Evolutionary conservation across 164 flowering plant species (phyloP).

Genomic region (Vitis labrusca): DNA sequence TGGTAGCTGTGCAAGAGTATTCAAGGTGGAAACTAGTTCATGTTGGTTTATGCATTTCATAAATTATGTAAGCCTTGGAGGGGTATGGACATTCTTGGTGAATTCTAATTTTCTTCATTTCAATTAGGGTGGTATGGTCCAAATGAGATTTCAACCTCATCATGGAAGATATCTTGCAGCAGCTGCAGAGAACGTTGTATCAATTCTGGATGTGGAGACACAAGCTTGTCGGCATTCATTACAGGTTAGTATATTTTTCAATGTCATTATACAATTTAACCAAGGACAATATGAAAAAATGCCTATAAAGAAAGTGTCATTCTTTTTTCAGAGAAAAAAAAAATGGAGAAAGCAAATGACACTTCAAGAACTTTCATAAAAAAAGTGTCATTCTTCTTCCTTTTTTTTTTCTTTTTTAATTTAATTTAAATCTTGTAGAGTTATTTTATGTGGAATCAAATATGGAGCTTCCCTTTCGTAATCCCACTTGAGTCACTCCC

Average conservation of each 20-base stretch:
- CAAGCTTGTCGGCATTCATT: slow-evolving; percentile 48
- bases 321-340: no score
- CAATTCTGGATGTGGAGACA: slow-evolving; percentile 63
- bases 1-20: slow-evolving; percentile 49
- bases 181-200: slow-evolving; percentile 63
- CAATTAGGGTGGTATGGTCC: slow-evolving; percentile 60
- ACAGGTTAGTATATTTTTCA: slow-evolving; percentile 33
- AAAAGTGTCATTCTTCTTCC: no score
- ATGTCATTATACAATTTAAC: not conserved
- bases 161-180: slow-evolving; percentile 67
- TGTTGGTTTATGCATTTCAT: not conserved
- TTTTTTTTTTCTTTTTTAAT: no score
- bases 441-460: no score
- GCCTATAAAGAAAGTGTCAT: no score
- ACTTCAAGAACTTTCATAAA: no score
- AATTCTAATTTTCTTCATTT: not conserved
- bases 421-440: no score
- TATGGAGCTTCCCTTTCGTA: no score
- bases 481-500: no score
- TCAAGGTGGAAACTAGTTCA: slow-evolving; percentile 45
- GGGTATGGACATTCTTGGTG: not conserved
- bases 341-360: no score
- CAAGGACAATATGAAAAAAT: not conserved
- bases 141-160: slow-evolving; percentile 73
- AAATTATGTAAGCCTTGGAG: no score